A percentile compares a stretch with the other conserved stretches of the same genome.
These are phyloP conservation scores for Penicillium hesseltinei DNA, from an alignment of 2,329 filamentous ascomycete genomes.

Conservation along the genomic window DNA sequence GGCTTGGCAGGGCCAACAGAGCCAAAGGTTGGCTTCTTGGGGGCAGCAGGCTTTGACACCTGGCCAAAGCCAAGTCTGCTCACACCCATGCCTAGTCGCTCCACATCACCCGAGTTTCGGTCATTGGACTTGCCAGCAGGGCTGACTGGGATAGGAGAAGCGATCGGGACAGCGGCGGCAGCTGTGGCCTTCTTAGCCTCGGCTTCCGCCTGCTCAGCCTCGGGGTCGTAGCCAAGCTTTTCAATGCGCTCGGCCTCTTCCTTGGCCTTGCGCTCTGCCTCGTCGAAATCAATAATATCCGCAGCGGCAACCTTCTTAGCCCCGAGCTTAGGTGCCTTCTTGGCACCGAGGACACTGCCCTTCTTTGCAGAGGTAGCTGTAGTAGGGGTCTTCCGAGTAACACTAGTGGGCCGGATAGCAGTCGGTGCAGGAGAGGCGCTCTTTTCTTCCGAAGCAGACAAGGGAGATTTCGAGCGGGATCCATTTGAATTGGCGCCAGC, in stretches of 20 bases:
- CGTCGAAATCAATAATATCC: slow-evolving; percentile 90
- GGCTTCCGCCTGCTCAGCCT: slow-evolving; percentile 66
- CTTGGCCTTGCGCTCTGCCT: slow-evolving; percentile 93
- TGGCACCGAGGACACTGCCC: slow-evolving; percentile 78
- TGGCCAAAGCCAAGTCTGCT: slow-evolving; percentile 84
- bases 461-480: slow-evolving; percentile 78
- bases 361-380: slow-evolving; percentile 68
- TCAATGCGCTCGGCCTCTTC: slow-evolving; percentile 95
- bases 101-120: slow-evolving; percentile 70
- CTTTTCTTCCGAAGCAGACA: slow-evolving; percentile 57
- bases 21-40: slow-evolving; percentile 85
- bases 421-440: slow-evolving; percentile 57
- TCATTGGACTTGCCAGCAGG: slow-evolving; percentile 55
- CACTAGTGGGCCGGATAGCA: slow-evolving; percentile 70
- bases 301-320: slow-evolving; percentile 80
- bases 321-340: slow-evolving; percentile 79
- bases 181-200: slow-evolving; percentile 27
- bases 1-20: slow-evolving; percentile 75
- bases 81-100: slow-evolving; percentile 86
- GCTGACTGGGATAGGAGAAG: slow-evolving; percentile 73
- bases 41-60: slow-evolving; percentile 58
- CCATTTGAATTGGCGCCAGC: slow-evolving; percentile 65
- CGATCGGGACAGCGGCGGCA: slow-evolving; percentile 58
- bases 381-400: slow-evolving; percentile 72
- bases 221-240: slow-evolving; percentile 91